A percentile compares a stretch with the other conserved stretches of the same genome.
phyloP scores from a whole-genome alignment of 768 basidiomycete species.

The Naganishia kalamii region DNA sequence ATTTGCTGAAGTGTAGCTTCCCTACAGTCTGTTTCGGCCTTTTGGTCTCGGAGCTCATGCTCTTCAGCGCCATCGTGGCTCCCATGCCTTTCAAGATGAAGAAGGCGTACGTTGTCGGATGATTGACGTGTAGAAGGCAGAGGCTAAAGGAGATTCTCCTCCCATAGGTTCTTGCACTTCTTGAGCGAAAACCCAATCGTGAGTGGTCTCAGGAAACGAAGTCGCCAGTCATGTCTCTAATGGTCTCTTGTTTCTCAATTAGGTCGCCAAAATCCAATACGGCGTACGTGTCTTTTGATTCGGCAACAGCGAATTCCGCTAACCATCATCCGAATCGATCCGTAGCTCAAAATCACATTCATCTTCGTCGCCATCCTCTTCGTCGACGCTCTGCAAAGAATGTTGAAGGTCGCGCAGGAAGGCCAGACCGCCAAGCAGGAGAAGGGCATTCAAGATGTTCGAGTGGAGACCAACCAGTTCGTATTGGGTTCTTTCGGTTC shows the following conservation, averaged over 20 bases:
- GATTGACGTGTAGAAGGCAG: neutral
- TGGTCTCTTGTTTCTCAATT: neutral
- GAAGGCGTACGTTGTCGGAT: conserved; percentile 39
- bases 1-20: conserved; percentile 4
- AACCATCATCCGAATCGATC: neutral
- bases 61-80: conserved; percentile 44
- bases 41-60: conserved; percentile 56
- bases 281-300: conserved; percentile 45
- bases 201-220: conserved; percentile 49
- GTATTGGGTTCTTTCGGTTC: neutral
- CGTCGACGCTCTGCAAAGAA: conserved; percentile 83
- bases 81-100: conserved; percentile 72
- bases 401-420: conserved; percentile 58
- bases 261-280: conserved; percentile 81
- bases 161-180: conserved; percentile 41
- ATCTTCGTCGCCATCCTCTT: conserved; percentile 86
- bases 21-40: conserved; percentile 62
- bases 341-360: conserved; percentile 76
- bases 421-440: conserved; percentile 54
- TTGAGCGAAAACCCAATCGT: conserved; percentile 60
- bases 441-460: conserved; percentile 56
- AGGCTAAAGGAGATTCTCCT: neutral
- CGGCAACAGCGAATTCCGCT: neutral
- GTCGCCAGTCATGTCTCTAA: neutral
- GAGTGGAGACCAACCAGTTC: conserved; percentile 68